Conservation (phyloP, 169 alveolate species). For the Eimeria praecox region DNA sequence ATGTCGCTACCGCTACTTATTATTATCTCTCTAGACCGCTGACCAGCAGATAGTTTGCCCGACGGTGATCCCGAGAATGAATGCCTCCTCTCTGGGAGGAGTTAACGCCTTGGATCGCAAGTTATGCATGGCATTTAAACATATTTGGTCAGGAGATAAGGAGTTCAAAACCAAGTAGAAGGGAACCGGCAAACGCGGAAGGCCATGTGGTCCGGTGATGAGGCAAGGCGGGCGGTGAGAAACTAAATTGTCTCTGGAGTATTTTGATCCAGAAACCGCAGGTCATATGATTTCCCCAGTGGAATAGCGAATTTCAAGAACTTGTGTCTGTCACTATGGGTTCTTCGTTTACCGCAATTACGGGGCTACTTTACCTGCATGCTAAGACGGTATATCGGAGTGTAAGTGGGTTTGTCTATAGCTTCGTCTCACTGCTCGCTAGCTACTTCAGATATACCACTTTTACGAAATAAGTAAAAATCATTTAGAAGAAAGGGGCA, state of each 20-base stretch:
- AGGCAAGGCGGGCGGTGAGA: background rate
- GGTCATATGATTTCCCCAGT: background rate
- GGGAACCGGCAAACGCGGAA: background rate
- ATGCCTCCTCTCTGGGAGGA: background rate
- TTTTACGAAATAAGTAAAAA: background rate
- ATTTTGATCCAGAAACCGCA: background rate
- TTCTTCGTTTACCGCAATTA: background rate
- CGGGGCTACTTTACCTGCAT: conserved; percentile 35
- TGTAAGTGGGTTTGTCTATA: background rate
- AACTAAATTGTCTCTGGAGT: background rate
- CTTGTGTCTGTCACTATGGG: background rate
- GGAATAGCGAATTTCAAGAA: background rate
- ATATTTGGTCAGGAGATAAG: background rate
- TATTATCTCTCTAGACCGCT: background rate
- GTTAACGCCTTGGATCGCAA: background rate
- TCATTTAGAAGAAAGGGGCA: background rate
- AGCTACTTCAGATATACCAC: background rate
- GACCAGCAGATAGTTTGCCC: background rate
- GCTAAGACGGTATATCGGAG: background rate
- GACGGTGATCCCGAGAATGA: background rate
- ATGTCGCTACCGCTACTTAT: background rate
- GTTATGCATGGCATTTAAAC: background rate
- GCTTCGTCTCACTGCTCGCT: background rate
- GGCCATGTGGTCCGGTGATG: background rate
- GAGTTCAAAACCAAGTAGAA: background rate